Conservation (phyloP, 2,329 filamentous ascomycete species). For the Aspergillus arachidicola region DNA sequence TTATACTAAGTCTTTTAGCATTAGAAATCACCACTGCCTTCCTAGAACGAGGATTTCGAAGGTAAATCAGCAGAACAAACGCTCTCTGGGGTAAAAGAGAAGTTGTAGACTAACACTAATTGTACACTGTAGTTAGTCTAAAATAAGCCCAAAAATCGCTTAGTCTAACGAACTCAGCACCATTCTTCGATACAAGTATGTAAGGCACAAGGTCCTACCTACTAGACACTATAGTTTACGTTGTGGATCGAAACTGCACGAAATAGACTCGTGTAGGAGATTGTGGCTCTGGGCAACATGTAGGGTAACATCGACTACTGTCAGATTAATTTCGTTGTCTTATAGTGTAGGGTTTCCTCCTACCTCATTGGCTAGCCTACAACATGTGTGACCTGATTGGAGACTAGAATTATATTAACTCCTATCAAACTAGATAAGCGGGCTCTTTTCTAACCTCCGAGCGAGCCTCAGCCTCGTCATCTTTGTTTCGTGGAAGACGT, state of each 20-base stretch:
- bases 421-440: background rate
- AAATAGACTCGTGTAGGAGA: background rate
- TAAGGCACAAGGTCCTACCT: background rate
- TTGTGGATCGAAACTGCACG: background rate
- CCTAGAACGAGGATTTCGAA: no score
- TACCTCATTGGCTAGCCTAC: background rate
- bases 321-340: background rate
- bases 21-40: no score
- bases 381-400: background rate
- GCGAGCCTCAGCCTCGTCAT: background rate
- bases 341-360: background rate
- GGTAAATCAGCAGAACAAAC: no score
- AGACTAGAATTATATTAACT: background rate
- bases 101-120: background rate
- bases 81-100: background rate
- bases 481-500: background rate
- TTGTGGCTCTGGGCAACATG: background rate
- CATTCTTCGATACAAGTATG: background rate
- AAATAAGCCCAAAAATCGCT: fast-evolving
- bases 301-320: background rate
- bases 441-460: background rate
- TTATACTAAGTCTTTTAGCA: no score
- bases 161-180: background rate
- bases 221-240: background rate
- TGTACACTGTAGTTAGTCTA: background rate